Conservation (phyloP, 805 yeast species). For the Wickerhamomyces chaumierensis region DNA sequence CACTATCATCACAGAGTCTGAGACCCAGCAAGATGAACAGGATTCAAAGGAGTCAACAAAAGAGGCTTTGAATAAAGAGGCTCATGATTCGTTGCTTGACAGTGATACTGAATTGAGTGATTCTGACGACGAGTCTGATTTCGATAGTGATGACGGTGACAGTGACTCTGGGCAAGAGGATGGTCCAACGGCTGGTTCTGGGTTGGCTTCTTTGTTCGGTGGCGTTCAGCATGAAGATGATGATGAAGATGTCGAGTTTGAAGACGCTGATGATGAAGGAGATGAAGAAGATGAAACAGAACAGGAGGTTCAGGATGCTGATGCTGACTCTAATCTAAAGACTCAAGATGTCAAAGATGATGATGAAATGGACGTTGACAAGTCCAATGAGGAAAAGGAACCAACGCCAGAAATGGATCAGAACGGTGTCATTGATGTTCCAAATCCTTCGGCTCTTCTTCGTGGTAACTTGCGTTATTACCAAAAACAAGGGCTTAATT, state of each 20-base stretch:
- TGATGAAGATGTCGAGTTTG: constrained; percentile 25
- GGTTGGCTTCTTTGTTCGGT: constrained; percentile 27
- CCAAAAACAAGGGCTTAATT: constrained; percentile 92
- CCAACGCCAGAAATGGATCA: constrained; percentile 12
- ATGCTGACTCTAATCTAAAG: constrained; percentile 4
- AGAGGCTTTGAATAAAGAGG: constrained; percentile 17
- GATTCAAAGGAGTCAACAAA: constrained; percentile 16
- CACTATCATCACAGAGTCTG: neutral
- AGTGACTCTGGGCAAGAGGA: constrained; percentile 11
- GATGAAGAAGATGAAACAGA: neutral
- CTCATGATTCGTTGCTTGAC: constrained; percentile 10
- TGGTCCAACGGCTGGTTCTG: constrained; percentile 10
- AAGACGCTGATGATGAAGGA: constrained; percentile 9
- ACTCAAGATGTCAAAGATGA: neutral
- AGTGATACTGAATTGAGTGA: constrained; percentile 18
- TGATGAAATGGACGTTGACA: neutral
- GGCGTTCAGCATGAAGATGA: constrained; percentile 16
- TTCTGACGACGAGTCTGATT: constrained; percentile 18
- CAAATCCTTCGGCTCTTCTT: constrained; percentile 56
- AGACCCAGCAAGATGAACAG: constrained; percentile 8
- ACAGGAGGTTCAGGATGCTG: neutral
- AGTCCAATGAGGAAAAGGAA: constrained; percentile 8
- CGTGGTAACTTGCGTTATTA: constrained; percentile 81
- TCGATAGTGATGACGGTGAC: constrained; percentile 14
- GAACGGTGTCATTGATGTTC: constrained; percentile 54